Evolutionary conservation across 129 eudicot species (phyloP).

Genomic region (Calendula officinalis): DNA sequence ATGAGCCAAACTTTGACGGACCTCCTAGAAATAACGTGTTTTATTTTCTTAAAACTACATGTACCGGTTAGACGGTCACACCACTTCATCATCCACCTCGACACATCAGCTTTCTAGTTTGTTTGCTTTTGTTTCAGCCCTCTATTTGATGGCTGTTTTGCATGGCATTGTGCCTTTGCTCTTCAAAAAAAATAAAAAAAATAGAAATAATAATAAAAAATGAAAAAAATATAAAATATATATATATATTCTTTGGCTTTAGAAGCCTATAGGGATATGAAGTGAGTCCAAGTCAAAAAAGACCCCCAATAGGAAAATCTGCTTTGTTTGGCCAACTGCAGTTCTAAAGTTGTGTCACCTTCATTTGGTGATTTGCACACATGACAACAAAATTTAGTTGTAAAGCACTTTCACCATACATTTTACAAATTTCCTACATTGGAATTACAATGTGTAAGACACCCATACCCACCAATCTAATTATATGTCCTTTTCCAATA

Average conservation of each 20-base stretch:
- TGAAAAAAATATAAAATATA: too few species aligned
- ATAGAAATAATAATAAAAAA: too few species aligned
- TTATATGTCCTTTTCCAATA: slow-evolving; percentile 38
- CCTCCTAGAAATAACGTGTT: too few species aligned
- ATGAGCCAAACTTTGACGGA: too few species aligned
- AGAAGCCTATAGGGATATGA: background rate
- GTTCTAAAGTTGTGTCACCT: slow-evolving; percentile 27
- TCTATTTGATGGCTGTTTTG: too few species aligned
- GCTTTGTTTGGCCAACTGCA: slow-evolving; percentile 34
- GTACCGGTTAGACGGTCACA: too few species aligned
- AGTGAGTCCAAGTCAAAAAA: background rate
- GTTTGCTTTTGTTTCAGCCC: too few species aligned
- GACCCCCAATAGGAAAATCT: slow-evolving; percentile 3
- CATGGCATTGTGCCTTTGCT: too few species aligned
- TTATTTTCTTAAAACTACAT: too few species aligned
- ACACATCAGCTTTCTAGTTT: too few species aligned
- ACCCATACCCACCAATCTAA: slow-evolving; percentile 31
- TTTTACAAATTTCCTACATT: slow-evolving; percentile 35
- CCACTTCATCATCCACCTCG: too few species aligned
- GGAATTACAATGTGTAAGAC: slow-evolving; percentile 42
- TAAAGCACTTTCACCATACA: slow-evolving; percentile 37
- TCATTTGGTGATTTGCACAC: slow-evolving; percentile 35
- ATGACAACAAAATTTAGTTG: slow-evolving; percentile 31
- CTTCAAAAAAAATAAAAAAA: too few species aligned
- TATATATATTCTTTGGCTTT: background rate